Evolutionary conservation across 768 basidiomycete species (phyloP).

Genomic region (Tremella mesenterica): DNA sequence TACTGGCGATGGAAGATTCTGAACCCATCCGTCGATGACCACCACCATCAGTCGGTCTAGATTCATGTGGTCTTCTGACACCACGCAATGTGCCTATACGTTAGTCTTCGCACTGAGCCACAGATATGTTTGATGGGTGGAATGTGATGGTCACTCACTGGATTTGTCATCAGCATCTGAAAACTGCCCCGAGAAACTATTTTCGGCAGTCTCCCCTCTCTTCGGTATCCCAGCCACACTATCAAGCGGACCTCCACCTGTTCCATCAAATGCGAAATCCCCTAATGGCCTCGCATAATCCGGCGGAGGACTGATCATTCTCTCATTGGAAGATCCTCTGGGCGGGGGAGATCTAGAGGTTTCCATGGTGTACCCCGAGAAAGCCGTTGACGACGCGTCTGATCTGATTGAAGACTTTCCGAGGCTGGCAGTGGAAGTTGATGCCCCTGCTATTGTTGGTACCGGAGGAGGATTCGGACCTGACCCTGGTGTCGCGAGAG

Average conservation of each 20-base stretch:
- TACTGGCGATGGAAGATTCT: slow-evolving; percentile 35
- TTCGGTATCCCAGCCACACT: slow-evolving; percentile 16
- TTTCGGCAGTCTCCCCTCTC: slow-evolving; percentile 1
- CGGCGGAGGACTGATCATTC: slow-evolving; percentile 13
- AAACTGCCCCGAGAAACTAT: background rate
- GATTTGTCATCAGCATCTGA: background rate
- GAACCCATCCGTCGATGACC: slow-evolving; percentile 36
- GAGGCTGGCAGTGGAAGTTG: slow-evolving; percentile 1
- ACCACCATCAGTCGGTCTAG: too few relatives aligned
- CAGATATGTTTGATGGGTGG: too few relatives aligned
- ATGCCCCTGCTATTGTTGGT: slow-evolving; percentile 7
- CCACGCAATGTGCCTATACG: too few relatives aligned
- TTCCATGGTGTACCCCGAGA: background rate
- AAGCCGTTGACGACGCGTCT: slow-evolving; percentile 3
- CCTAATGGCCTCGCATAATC: slow-evolving; percentile 14
- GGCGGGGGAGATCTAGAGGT: slow-evolving; percentile 14
- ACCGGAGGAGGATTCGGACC: slow-evolving; percentile 8
- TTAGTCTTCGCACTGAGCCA: too few relatives aligned
- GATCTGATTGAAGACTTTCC: slow-evolving; percentile 6
- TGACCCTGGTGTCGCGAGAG: slow-evolving; percentile 9
- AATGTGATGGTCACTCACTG: too few relatives aligned
- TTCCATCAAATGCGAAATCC: slow-evolving; percentile 16
- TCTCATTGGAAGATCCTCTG: background rate
- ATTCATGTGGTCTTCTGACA: too few relatives aligned
- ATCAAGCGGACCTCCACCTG: slow-evolving; percentile 19